Percentiles rank a stretch among this genome's conserved stretches.
Conservation (phyloP, 495 filamentous ascomycete species). For the Lepidopterella palustris region DNA sequence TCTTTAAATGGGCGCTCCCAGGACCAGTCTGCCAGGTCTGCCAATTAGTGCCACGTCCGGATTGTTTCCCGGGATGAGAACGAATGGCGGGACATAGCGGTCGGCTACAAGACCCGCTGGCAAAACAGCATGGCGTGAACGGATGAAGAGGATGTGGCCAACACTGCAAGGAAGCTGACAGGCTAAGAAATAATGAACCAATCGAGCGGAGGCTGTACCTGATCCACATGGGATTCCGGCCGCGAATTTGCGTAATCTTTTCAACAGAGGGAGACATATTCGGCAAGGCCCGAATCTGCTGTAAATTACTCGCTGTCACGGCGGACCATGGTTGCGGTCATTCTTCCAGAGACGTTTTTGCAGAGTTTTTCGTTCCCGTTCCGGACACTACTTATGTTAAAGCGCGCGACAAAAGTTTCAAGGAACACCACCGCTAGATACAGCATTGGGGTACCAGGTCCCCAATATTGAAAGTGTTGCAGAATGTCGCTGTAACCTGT, state of each 20-base stretch:
- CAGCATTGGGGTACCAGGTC: no score
- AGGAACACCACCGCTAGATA: no score
- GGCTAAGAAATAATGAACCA: conserved; percentile 12
- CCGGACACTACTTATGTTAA: no score
- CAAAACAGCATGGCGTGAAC: conserved; percentile 19
- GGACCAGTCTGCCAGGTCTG: not conserved
- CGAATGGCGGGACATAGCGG: conserved; percentile 17
- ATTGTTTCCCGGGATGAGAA: not conserved
- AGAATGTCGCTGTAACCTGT: no score
- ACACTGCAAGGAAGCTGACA: not conserved
- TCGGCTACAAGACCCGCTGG: conserved; percentile 6
- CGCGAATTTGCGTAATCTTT: no score
- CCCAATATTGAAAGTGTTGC: no score
- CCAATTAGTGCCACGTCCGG: conserved; percentile 5
- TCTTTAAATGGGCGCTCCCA: conserved; percentile 16
- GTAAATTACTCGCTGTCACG: not conserved
- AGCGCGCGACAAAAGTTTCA: no score
- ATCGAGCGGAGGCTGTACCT: conserved; percentile 19
- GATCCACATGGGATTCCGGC: conserved; percentile 3
- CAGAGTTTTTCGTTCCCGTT: not conserved
- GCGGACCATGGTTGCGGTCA: not conserved
- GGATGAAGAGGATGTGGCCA: conserved; percentile 11
- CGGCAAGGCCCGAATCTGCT: not conserved
- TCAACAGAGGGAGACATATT: no score
- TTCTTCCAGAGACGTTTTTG: not conserved